These are phyloP conservation scores for Quercus robur DNA, from an alignment of 306 rosid genomes.

Conservation along the genomic window DNA sequence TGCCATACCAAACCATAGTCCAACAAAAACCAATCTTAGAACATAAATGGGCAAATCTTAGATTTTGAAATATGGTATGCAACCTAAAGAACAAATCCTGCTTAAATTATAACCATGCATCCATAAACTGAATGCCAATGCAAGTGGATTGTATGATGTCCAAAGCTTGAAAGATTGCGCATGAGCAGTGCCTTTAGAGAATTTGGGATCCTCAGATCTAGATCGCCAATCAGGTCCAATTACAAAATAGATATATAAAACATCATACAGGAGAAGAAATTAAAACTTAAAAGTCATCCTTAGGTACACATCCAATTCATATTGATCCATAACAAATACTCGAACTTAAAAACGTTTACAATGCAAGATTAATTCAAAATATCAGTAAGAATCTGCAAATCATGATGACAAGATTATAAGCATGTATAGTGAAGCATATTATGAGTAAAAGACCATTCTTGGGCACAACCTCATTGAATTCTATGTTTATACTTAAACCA, in stretches of 20 bases:
- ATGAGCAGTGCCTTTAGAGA: conserved; percentile 49
- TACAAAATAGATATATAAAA: conserved; percentile 68
- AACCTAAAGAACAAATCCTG: conserved; percentile 47
- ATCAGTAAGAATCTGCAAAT: not conserved
- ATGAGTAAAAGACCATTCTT: not conserved
- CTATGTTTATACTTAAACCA: not conserved
- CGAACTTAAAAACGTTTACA: no score
- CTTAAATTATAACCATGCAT: conserved; percentile 37
- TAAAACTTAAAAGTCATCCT: not conserved
- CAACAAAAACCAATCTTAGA: conserved; percentile 28
- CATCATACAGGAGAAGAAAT: not conserved
- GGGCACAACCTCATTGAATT: not conserved
- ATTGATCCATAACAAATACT: no score
- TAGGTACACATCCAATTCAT: no score
- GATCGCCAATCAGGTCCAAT: conserved; percentile 91
- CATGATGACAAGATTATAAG: not conserved
- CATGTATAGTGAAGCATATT: not conserved
- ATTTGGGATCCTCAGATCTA: conserved; percentile 97
- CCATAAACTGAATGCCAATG: conserved; percentile 26
- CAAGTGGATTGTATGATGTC: conserved; percentile 9
- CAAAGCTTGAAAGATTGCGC: conserved; percentile 39
- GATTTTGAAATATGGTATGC: conserved; percentile 22
- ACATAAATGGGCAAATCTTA: conserved; percentile 2
- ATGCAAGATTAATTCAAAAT: not conserved
- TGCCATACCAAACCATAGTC: conserved; percentile 22